These are phyloP conservation scores for Metschnikowia picachoensis DNA, from an alignment of 805 yeast species.

Conservation along the genomic window DNA sequence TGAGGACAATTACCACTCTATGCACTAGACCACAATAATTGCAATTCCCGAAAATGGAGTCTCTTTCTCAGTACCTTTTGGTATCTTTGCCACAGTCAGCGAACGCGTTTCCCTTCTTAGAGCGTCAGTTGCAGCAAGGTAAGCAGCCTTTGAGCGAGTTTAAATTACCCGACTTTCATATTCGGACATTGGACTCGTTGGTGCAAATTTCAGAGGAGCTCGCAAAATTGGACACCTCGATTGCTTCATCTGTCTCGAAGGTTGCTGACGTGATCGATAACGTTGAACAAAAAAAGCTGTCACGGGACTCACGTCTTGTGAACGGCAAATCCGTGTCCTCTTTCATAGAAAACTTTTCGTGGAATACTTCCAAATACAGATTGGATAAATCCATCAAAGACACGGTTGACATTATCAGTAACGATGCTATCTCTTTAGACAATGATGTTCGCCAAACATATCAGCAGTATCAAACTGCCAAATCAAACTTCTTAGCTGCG, in stretches of 20 bases:
- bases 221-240: constrained; percentile 74
- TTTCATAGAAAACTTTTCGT: constrained; percentile 70
- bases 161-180: constrained; percentile 78
- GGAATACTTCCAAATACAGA: constrained; percentile 87
- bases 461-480: constrained; percentile 74
- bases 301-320: constrained; percentile 33
- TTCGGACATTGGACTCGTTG: constrained; percentile 89
- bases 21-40: background rate
- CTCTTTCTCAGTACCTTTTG: constrained; percentile 45
- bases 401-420: constrained; percentile 62
- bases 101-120: constrained; percentile 51
- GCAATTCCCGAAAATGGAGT: constrained; percentile 21
- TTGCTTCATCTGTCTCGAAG: constrained; percentile 65
- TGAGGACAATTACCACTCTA: background rate
- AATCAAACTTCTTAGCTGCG: constrained; percentile 77
- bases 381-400: constrained; percentile 79
- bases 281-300: constrained; percentile 21
- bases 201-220: constrained; percentile 91
- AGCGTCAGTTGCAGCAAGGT: constrained; percentile 53
- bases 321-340: constrained; percentile 50
- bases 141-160: constrained; percentile 54
- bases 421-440: constrained; percentile 81
- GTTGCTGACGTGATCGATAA: constrained; percentile 66
- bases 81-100: constrained; percentile 58
- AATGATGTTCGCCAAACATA: constrained; percentile 77